These are phyloP conservation scores for Cavenderia fasciculata DNA, from an alignment of 78 protist genomes.

Conservation along the genomic window DNA sequence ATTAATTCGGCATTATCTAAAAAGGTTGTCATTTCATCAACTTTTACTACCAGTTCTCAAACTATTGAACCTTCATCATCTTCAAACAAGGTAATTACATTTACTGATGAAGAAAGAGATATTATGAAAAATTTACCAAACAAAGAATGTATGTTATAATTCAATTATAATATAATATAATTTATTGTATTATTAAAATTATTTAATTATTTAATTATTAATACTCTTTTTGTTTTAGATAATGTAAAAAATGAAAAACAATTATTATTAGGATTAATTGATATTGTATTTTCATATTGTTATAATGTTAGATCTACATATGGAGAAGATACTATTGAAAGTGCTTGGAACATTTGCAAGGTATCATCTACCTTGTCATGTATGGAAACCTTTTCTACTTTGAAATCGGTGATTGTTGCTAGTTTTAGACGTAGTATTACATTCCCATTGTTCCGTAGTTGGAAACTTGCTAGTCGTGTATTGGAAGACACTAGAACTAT, in stretches of 20 bases:
- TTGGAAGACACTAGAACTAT: constrained; percentile 18
- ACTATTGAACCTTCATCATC: too few species aligned
- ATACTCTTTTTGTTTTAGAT: background rate
- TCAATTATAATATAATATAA: too few species aligned
- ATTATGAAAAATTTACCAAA: constrained; percentile 71
- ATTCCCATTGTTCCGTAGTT: constrained; percentile 49
- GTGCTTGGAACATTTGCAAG: constrained; percentile 67
- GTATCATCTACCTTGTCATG: constrained; percentile 23
- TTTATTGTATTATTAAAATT: too few species aligned
- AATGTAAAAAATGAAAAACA: constrained; percentile 13
- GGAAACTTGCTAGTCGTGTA: constrained; percentile 17
- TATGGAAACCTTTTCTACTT: constrained; percentile 10
- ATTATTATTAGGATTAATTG: constrained; percentile 43
- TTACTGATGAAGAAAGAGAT: constrained; percentile 66
- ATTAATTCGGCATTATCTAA: constrained; percentile 47
- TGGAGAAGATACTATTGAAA: constrained; percentile 49
- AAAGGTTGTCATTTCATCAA: constrained; percentile 58
- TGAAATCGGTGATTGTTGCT: constrained; percentile 14
- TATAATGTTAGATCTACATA: constrained; percentile 36
- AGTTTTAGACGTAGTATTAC: constrained; percentile 35
- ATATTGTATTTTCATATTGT: constrained; percentile 45
- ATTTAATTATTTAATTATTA: background rate
- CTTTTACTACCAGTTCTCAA: too few species aligned
- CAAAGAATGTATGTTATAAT: constrained; percentile 6
- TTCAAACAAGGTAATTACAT: constrained; percentile 38